A percentile compares a stretch with the other conserved stretches of the same genome.
Evolutionary conservation across 345 rosid species (phyloP).

Genomic region (Carallia pectinifolia): DNA sequence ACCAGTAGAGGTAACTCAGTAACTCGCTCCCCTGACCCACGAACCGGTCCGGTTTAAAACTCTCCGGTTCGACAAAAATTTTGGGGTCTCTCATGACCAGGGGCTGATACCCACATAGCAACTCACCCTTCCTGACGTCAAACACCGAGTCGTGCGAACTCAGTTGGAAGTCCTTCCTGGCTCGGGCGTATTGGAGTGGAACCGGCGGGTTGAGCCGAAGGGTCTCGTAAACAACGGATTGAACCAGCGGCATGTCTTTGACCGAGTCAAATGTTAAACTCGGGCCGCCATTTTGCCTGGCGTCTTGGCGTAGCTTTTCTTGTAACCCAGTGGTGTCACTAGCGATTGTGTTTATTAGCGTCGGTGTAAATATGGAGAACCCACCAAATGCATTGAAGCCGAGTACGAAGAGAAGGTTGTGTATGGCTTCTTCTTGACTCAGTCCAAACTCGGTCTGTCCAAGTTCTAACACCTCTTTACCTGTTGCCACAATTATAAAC

Average conservation of each 20-base stretch:
- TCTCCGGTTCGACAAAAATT: conserved; percentile 67
- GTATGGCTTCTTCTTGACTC: conserved; percentile 52
- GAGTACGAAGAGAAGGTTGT: conserved; percentile 61
- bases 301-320: conserved; percentile 46
- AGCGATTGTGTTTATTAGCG: conserved; percentile 32
- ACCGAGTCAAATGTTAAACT: conserved; percentile 55
- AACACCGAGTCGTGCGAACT: conserved; percentile 61
- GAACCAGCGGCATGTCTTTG: conserved; percentile 62
- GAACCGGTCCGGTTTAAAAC: conserved; percentile 66
- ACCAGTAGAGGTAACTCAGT: conserved; percentile 67
- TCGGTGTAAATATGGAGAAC: conserved; percentile 62
- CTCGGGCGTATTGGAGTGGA: conserved; percentile 62
- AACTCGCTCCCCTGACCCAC: conserved; percentile 45
- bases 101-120: conserved; percentile 75
- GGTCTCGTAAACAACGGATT: conserved; percentile 75
- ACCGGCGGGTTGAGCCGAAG: conserved; percentile 79
- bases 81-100: conserved; percentile 64
- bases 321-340: conserved; percentile 63
- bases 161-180: conserved; percentile 70
- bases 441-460: conserved; percentile 53
- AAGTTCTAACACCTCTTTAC: conserved; percentile 42
- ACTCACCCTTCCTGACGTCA: conserved; percentile 70
- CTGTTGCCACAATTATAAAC: conserved; percentile 1
- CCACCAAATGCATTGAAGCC: conserved; percentile 93
- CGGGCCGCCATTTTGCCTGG: conserved; percentile 38